A percentile compares a stretch with the other conserved stretches of the same genome.
Evolutionary conservation across 2,329 filamentous ascomycete species (phyloP).

Genomic region (Fusarium domesticum): DNA sequence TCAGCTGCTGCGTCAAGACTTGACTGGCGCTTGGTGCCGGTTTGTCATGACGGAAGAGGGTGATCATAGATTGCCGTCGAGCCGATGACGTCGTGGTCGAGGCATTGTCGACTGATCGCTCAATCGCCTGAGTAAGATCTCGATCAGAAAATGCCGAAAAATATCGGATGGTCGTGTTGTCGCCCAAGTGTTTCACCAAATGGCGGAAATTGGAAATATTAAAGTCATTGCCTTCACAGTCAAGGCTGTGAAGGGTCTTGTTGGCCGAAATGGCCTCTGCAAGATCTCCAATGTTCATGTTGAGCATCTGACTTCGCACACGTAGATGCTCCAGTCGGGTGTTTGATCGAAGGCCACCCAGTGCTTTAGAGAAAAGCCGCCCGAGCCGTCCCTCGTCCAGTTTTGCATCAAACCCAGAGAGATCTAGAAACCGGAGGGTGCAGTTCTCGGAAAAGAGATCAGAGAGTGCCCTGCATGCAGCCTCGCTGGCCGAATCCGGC

Average conservation of each 20-base stretch:
- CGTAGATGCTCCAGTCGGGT: conserved; percentile 48
- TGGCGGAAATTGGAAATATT: conserved; percentile 51
- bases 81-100: conserved; percentile 25
- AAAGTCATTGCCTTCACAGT: conserved; percentile 55
- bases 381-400: conserved; percentile 57
- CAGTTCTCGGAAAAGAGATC: conserved; percentile 51
- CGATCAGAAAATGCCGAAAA: conserved; percentile 42
- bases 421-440: conserved; percentile 51
- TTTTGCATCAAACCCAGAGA: conserved; percentile 56
- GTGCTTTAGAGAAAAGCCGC: conserved; percentile 49
- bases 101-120: conserved; percentile 34
- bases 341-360: conserved; percentile 47
- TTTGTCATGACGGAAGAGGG: conserved; percentile 35
- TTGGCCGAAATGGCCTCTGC: conserved; percentile 50
- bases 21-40: conserved; percentile 28
- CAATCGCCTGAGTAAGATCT: conserved; percentile 36
- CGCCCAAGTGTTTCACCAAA: conserved; percentile 43
- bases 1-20: conserved; percentile 37
- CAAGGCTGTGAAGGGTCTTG: conserved; percentile 48
- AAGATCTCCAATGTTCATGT: conserved; percentile 52
- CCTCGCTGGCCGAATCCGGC: conserved; percentile 43
- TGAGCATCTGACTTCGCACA: conserved; percentile 55
- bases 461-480: conserved; percentile 48
- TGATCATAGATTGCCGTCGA: conserved; percentile 36
- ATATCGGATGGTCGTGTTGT: conserved; percentile 43